Base-by-base conservation (phyloP, 257 asterid genomes). In the Fraxinus americana region DNA sequence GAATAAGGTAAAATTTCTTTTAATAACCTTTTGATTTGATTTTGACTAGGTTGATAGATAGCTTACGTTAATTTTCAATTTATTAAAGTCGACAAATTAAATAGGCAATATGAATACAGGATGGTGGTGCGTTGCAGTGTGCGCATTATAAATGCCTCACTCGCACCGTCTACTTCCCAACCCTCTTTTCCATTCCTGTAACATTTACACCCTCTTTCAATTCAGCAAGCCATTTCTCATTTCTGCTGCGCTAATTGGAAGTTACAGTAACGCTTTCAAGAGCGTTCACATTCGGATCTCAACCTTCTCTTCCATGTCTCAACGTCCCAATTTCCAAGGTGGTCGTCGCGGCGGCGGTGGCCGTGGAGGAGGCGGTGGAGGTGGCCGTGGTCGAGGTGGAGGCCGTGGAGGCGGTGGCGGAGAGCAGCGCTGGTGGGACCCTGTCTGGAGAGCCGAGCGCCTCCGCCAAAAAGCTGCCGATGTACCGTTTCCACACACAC, bases 341-440 rank as follows among this genome's bases (percentile, higher is more conserved):
- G 94, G 92, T 65, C 91, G 96, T 54, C 96, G 90, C 23, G 86
- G 88, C 21, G 86, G 85, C 39, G 86, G 87, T 0, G 84, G 87
- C 2, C 67, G 93, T 0, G 81, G 96, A 6, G 82, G 89, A 0
- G 54, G 90, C 0, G 32, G 90, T 1, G 80, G 92, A 0, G 66
- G 86, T 1, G 82, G 91, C 7, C 83, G 95, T 3, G 75, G 93
- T 0, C 76, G 89, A 1, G 79, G 92, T 1, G 79, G 91, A 0
- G 87, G 94, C 0, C 71, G 92, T 0, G 78, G 96, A 0, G 79
- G 94, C 5, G 83, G 96, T 1, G 89, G 92, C 8, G 93, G 96
- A 13, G 98, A 92, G 83, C 99, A 93, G 88, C 87, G 99, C 19
- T 96, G 99, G 99, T 92, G 99, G 99, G 99, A 96, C 78, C 98